Conservation (phyloP, 371 early-diverging fungal genomes). For the Smittium mucronatum region DNA sequence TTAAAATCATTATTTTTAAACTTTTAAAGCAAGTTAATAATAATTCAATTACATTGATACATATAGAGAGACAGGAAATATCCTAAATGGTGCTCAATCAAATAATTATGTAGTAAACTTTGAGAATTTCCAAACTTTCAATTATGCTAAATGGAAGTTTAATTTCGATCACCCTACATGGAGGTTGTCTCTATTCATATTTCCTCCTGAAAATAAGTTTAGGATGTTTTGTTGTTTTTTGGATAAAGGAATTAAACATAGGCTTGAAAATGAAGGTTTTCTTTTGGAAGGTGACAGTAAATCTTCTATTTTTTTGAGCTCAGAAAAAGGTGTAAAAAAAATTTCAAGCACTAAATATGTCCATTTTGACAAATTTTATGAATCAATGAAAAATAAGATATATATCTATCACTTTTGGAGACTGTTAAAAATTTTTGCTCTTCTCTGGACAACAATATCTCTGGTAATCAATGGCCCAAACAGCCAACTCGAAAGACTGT, state of each 20-base stretch:
- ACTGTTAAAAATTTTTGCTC: not conserved
- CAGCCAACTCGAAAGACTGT: not conserved
- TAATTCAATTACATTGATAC: too few species aligned
- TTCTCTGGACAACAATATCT: not conserved
- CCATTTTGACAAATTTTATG: too few species aligned
- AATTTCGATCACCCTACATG: conserved; percentile 13
- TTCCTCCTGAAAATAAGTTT: conserved; percentile 8
- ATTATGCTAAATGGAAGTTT: conserved; percentile 9
- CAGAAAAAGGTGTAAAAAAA: too few species aligned
- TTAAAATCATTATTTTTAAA: too few species aligned
- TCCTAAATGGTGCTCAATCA: too few species aligned
- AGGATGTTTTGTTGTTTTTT: conserved; percentile 9
- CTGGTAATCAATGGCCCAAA: conserved; percentile 9
- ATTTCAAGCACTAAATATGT: too few species aligned
- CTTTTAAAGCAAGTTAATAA: too few species aligned
- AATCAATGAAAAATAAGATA: too few species aligned
- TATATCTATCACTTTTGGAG: conserved; percentile 5
- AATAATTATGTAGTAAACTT: not conserved
- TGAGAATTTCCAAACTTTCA: conserved; percentile 1
- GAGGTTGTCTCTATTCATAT: conserved; percentile 9
- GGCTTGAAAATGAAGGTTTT: not conserved
- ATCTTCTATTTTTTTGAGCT: too few species aligned
- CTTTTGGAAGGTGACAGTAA: too few species aligned
- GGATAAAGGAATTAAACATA: not conserved
- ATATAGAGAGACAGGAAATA: too few species aligned